Evolutionary conservation across 345 rosid genomes (phyloP).

Genomic region (Populus tremula): DNA sequence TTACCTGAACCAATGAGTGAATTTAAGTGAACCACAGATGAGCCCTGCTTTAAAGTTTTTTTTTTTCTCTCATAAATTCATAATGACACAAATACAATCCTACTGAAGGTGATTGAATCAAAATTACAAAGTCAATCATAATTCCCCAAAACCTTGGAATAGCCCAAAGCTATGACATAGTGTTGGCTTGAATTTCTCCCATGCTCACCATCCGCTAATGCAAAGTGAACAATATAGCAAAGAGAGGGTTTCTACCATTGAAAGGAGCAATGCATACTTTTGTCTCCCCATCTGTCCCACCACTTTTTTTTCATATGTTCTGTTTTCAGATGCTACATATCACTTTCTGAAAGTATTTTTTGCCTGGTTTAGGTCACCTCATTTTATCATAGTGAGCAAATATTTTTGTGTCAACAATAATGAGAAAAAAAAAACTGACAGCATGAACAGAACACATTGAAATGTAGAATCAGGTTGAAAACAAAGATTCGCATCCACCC

Average conservation of each 20-base stretch:
- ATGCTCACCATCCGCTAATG: not conserved
- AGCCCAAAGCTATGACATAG: not conserved
- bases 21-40: not conserved
- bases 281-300: not conserved
- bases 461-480: not conserved
- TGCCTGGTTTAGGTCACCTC: not conserved
- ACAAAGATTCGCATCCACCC: not conserved
- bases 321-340: not conserved
- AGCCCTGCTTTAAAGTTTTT: not conserved
- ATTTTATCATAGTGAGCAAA: not conserved
- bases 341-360: not conserved
- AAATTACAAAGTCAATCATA: not conserved
- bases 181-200: not conserved
- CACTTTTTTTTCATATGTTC: not conserved
- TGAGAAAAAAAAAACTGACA: not conserved
- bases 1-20: constrained; percentile 52
- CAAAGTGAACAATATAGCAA: not conserved
- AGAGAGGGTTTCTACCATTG: not conserved
- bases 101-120: not conserved
- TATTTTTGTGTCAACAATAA: not conserved
- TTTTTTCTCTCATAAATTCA: too few species aligned
- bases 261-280: not conserved
- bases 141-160: not conserved
- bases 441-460: not conserved
- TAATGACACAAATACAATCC: not conserved